phyloP scores from a whole-genome alignment of 306 rosid genomes.

The Biancaea sappan region DNA sequence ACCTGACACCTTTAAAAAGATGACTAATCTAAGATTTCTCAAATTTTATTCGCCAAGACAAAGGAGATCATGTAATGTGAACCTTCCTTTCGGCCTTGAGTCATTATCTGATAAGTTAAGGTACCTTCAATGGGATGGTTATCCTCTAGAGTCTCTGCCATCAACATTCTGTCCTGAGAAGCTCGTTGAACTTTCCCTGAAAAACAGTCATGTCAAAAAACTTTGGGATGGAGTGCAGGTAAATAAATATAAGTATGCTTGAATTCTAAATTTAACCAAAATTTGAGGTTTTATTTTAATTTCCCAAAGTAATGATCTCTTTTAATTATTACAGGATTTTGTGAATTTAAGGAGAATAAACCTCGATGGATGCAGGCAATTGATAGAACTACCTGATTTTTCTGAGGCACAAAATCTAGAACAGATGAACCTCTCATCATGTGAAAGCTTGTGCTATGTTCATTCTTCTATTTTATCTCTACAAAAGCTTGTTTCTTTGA shows the following conservation, averaged over 20 bases:
- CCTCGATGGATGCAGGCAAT: not conserved
- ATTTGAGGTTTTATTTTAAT: not conserved
- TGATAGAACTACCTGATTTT: slow-evolving; percentile 10
- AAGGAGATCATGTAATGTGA: not conserved
- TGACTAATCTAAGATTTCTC: slow-evolving; percentile 27
- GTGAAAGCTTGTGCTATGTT: not conserved
- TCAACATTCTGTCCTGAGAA: not conserved
- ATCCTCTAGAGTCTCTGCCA: slow-evolving; percentile 27
- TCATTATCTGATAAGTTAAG: slow-evolving; percentile 18
- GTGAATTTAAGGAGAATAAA: not conserved
- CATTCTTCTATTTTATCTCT: not conserved
- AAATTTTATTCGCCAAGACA: not conserved
- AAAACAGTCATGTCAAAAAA: not conserved
- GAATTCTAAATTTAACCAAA: not conserved
- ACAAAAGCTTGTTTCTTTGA: not conserved
- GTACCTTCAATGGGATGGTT: slow-evolving; percentile 35
- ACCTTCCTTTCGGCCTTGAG: not conserved
- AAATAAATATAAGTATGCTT: not conserved
- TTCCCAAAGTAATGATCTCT: not conserved
- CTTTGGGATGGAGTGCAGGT: slow-evolving; percentile 43
- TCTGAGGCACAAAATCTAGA: slow-evolving; percentile 1
- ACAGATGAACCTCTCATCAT: not conserved
- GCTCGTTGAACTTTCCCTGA: slow-evolving; percentile 25
- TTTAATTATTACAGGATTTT: slow-evolving; percentile 25
- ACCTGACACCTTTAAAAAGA: not conserved